Percentiles rank a stretch among this genome's conserved stretches.
phyloP scores from a whole-genome alignment of 345 rosid genomes.

The Dipteronia sinensis region DNA sequence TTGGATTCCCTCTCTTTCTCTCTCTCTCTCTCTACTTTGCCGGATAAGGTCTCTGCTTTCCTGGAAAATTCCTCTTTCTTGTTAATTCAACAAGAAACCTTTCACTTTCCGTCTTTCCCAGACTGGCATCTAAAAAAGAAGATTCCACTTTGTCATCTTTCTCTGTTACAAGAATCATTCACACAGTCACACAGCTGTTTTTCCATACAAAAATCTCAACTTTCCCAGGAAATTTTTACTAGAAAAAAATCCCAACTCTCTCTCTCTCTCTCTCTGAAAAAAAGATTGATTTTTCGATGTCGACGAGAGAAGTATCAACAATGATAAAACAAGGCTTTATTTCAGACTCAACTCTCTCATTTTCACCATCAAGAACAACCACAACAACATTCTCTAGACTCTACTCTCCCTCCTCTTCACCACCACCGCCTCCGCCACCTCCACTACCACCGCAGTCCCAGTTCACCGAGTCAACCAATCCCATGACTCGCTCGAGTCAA shows the following conservation, averaged over 20 bases:
- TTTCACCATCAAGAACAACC: constrained; percentile 60
- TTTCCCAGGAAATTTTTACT: not conserved
- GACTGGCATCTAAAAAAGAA: not conserved
- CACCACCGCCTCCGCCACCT: constrained; percentile 36
- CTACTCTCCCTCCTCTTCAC: constrained; percentile 46
- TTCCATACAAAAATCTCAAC: not conserved
- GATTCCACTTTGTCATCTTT: not conserved
- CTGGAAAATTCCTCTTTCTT: constrained; percentile 18
- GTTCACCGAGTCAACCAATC: constrained; percentile 11
- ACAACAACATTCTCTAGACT: constrained; percentile 26
- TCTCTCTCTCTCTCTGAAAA: too few species aligned
- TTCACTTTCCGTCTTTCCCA: not conserved
- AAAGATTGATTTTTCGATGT: constrained; percentile 36
- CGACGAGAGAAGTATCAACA: constrained; percentile 77
- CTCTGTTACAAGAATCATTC: not conserved
- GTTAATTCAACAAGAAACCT: not conserved
- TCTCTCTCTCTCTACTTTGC: constrained; percentile 18
- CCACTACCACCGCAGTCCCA: constrained; percentile 16
- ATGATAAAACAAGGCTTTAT: constrained; percentile 86
- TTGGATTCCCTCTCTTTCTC: constrained; percentile 45
- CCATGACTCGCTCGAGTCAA: not conserved
- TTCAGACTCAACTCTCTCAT: constrained; percentile 65
- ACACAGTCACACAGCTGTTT: not conserved
- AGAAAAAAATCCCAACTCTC: constrained; percentile 7
- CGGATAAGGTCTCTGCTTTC: not conserved